Conservation (phyloP, 2,329 filamentous ascomycete species). For the Apiospora sp. region DNA sequence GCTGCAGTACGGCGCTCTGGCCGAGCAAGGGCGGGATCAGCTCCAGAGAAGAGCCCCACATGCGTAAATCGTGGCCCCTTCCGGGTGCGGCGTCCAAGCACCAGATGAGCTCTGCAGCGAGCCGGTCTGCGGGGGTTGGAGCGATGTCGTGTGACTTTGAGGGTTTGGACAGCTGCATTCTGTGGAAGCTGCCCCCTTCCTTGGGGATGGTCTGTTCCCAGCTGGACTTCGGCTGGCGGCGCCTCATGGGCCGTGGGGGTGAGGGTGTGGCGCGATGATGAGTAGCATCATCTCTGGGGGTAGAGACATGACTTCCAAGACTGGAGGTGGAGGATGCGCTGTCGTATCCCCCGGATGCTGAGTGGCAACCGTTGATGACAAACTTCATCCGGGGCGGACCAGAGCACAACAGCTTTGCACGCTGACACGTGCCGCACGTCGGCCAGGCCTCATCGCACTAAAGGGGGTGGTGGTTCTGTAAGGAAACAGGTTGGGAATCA, state of each 20-base stretch:
- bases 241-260: neutral
- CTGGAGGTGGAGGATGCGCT: conserved; percentile 28
- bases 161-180: neutral
- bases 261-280: neutral
- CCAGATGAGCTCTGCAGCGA: conserved; percentile 33
- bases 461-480: neutral
- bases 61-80: conserved; percentile 37
- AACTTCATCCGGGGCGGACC: conserved; percentile 41
- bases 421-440: conserved; percentile 39
- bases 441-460: conserved; percentile 44
- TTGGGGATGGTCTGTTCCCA: neutral
- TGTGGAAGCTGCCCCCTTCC: neutral
- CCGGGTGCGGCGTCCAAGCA: conserved; percentile 36
- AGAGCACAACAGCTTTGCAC: conserved; percentile 38
- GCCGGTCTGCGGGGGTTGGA: conserved; percentile 28
- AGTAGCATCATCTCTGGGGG: conserved; percentile 23
- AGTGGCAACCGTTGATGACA: conserved; percentile 40
- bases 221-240: neutral
- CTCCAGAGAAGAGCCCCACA: conserved; percentile 38
- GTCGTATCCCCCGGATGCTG: conserved; percentile 29
- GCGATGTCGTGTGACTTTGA: neutral
- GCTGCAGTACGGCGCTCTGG: conserved; percentile 33
- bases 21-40: conserved; percentile 37
- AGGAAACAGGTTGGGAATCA: too few relatives aligned
- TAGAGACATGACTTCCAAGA: conserved; percentile 23